A percentile compares a stretch with the other conserved stretches of the same genome.
Conservation (phyloP, 129 eudicot genomes). For the Artemisia annua region DNA sequence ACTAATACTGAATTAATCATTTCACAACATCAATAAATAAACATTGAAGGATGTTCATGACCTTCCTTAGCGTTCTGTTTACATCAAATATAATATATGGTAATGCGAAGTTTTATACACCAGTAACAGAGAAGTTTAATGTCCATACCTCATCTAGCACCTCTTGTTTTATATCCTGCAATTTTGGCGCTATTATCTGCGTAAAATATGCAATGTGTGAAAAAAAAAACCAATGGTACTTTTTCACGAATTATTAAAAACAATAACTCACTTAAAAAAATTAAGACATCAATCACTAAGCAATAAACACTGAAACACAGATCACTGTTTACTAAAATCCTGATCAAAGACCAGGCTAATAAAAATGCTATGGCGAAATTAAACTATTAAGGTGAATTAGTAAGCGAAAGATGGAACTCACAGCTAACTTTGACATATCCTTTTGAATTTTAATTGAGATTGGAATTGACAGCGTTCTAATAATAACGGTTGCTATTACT, state of each 20-base stretch:
- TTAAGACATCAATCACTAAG: too few relatives aligned
- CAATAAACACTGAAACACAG: too few relatives aligned
- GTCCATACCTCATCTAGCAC: constrained; percentile 58
- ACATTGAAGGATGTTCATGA: background rate
- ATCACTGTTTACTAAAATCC: background rate
- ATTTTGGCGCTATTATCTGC: constrained; percentile 75
- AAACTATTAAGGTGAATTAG: background rate
- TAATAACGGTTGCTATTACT: constrained; percentile 54
- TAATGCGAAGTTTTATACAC: too few relatives aligned
- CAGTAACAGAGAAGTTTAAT: too few relatives aligned
- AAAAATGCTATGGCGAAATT: background rate
- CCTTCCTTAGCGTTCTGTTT: constrained; percentile 14
- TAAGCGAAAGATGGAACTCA: constrained; percentile 33
- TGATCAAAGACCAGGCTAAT: background rate
- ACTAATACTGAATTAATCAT: background rate
- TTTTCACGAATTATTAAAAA: background rate
- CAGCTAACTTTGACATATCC: constrained; percentile 71
- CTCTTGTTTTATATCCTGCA: constrained; percentile 69
- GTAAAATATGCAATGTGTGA: constrained; percentile 18
- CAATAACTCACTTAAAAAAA: background rate
- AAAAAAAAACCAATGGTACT: constrained; percentile 1
- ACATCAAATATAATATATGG: background rate
- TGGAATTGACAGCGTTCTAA: constrained; percentile 58
- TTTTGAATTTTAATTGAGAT: constrained; percentile 68
- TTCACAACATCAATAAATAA: background rate